Conservation (phyloP, 805 yeast genomes). For the Zygoascus biomembranicola region DNA sequence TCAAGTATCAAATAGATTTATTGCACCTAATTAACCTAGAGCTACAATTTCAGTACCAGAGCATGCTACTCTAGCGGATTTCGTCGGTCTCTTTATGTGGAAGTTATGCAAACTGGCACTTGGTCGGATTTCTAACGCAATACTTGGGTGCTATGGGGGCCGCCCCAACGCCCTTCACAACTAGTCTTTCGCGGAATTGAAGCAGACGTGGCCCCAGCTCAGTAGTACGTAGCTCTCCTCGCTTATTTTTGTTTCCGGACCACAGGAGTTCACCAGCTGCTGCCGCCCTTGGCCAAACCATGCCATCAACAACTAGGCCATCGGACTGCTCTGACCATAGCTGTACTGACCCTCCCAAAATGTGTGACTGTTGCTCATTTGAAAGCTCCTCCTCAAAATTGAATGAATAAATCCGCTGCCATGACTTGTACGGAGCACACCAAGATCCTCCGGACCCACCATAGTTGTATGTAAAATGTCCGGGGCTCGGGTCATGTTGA, state of each 20-base stretch:
- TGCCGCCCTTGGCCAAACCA: conserved; percentile 36
- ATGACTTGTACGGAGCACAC: conserved; percentile 37
- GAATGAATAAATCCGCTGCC: conserved; percentile 34
- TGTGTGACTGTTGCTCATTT: conserved; percentile 21
- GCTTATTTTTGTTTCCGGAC: conserved; percentile 32
- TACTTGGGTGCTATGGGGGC: conserved; percentile 31
- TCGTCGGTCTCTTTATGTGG: too few species aligned
- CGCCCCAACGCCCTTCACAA: conserved; percentile 29
- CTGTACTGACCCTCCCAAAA: conserved; percentile 33
- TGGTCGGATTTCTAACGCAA: conserved; percentile 30
- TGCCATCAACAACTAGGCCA: conserved; percentile 23
- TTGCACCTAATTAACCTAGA: too few species aligned
- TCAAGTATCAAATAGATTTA: too few species aligned
- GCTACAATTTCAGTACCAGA: too few species aligned
- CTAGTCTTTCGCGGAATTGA: conserved; percentile 33
- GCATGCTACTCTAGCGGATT: too few species aligned
- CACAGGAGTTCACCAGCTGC: conserved; percentile 34
- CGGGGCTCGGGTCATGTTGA: conserved; percentile 15
- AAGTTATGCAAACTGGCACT: conserved; percentile 18
- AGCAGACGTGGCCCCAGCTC: conserved; percentile 29
- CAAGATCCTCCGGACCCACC: conserved; percentile 31
- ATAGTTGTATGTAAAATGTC: conserved; percentile 24
- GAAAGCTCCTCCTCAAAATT: conserved; percentile 29
- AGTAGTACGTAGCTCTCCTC: conserved; percentile 25
- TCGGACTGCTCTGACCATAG: conserved; percentile 35